phyloP scores from a whole-genome alignment of 176 grass and related monocot genomes.

The Pontederia crassipes region DNA sequence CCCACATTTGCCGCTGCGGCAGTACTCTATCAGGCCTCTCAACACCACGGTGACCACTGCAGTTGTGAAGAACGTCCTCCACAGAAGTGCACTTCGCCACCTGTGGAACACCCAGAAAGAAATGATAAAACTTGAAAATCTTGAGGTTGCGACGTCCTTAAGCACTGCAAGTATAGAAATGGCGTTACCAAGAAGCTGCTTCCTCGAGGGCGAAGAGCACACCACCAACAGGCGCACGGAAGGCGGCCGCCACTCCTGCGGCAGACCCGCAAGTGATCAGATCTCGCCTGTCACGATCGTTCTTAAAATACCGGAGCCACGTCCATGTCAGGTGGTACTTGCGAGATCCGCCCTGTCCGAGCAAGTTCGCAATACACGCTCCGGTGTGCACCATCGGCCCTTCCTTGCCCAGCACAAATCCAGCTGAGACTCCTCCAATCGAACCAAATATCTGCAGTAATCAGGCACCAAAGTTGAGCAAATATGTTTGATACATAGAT shows the following conservation, averaged over 20 bases:
- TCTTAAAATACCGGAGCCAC: conserved; percentile 87
- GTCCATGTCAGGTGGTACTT: conserved; percentile 92
- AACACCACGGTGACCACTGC: conserved; percentile 86
- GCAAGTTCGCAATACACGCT: conserved; percentile 86
- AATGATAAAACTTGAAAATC: neutral
- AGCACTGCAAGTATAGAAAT: neutral
- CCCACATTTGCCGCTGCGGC: conserved; percentile 69
- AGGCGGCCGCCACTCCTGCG: conserved; percentile 88
- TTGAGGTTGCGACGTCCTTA: neutral
- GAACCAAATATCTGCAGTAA: conserved; percentile 69
- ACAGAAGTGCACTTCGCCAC: conserved; percentile 92
- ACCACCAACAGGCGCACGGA: conserved; percentile 85
- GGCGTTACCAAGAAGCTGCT: conserved; percentile 78
- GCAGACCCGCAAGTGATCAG: conserved; percentile 89
- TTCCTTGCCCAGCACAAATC: conserved; percentile 93
- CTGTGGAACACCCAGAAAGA: conserved; percentile 28
- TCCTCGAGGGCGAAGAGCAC: conserved; percentile 98
- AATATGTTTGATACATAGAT: too few relatives aligned
- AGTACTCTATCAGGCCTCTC: conserved; percentile 54
- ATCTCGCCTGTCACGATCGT: conserved; percentile 78
- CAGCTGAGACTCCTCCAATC: conserved; percentile 88
- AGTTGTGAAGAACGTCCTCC: conserved; percentile 97
- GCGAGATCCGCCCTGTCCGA: conserved; percentile 85
- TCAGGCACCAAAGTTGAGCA: neutral
- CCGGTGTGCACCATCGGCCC: conserved; percentile 98